These are phyloP conservation scores for Penicillium robsamsonii DNA, from an alignment of 495 filamentous ascomycete species.

Conservation along the genomic window DNA sequence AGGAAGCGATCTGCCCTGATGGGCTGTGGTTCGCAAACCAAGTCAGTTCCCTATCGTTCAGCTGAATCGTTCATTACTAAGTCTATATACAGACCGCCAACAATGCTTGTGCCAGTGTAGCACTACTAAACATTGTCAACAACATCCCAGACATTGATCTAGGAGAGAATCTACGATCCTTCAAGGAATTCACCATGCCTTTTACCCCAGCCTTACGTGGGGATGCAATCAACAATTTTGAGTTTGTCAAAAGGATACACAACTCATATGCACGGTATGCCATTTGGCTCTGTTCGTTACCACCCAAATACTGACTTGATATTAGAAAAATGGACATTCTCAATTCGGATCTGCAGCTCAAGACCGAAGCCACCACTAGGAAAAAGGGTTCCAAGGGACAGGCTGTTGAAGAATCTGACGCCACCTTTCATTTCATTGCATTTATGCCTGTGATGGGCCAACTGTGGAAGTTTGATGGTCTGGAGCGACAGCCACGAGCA, in stretches of 20 bases:
- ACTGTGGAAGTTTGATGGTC: conserved; percentile 89
- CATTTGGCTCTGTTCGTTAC: background rate
- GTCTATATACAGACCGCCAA: conserved; percentile 57
- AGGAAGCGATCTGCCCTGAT: conserved; percentile 59
- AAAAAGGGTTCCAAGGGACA: conserved; percentile 36
- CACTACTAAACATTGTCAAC: conserved; percentile 87
- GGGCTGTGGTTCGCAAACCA: conserved; percentile 95
- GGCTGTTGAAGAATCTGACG: conserved; percentile 47
- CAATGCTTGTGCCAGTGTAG: conserved; percentile 86
- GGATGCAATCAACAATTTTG: conserved; percentile 67
- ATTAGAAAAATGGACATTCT: conserved; percentile 73
- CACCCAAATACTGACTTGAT: background rate
- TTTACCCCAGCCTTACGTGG: conserved; percentile 74
- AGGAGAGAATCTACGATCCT: conserved; percentile 62
- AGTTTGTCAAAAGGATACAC: conserved; percentile 75
- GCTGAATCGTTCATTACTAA: conserved; percentile 4
- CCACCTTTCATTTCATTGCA: conserved; percentile 82
- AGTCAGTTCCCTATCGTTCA: conserved; percentile 38
- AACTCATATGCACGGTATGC: conserved; percentile 81
- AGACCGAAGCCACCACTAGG: conserved; percentile 54
- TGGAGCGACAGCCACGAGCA: conserved; percentile 68
- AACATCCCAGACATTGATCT: conserved; percentile 66
- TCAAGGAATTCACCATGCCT: conserved; percentile 66
- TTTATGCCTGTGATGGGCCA: conserved; percentile 73
- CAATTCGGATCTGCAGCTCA: conserved; percentile 67